Percentiles rank a stretch among this genome's conserved stretches.
Conservation (phyloP, 116 monocot genomes). For the Iris pallida region DNA sequence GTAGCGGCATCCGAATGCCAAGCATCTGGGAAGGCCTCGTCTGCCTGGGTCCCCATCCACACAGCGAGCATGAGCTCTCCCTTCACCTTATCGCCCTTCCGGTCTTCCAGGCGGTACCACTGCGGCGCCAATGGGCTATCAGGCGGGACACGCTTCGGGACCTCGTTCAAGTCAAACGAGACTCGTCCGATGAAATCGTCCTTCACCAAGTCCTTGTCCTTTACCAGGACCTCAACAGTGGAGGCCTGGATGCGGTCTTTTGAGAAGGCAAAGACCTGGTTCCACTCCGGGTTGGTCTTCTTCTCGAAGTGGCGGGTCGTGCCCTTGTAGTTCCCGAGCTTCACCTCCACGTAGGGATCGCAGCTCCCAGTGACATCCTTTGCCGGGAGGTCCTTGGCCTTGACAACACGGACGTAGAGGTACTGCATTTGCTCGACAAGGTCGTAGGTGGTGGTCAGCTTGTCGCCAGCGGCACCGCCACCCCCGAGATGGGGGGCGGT, state of each 20-base stretch:
- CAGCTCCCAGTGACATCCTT: slow-evolving; percentile 7
- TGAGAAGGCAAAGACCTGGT: slow-evolving; percentile 11
- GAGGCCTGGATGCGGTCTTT: slow-evolving; percentile 5
- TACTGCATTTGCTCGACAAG: slow-evolving; percentile 12
- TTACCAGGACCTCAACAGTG: slow-evolving; percentile 7
- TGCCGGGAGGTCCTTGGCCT: slow-evolving; percentile 5
- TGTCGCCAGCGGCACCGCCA: background rate
- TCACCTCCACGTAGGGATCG: slow-evolving; percentile 10
- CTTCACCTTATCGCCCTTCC: slow-evolving; percentile 2
- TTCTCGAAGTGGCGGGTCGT: slow-evolving; percentile 9
- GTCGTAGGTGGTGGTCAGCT: slow-evolving; percentile 12
- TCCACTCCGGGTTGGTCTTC: slow-evolving; percentile 13
- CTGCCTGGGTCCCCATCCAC: slow-evolving; percentile 11
- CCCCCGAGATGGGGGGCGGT: slow-evolving; percentile 6
- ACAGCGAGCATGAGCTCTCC: slow-evolving; percentile 14
- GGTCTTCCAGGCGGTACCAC: slow-evolving; percentile 8
- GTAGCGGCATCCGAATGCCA: slow-evolving; percentile 14
- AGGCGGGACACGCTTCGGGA: slow-evolving; percentile 6
- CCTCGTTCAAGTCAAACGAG: slow-evolving; percentile 3
- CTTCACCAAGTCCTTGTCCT: slow-evolving; percentile 8
- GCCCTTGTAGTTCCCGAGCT: slow-evolving; percentile 11
- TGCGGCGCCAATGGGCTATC: slow-evolving; percentile 14
- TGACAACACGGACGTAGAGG: slow-evolving; percentile 10
- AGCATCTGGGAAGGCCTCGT: slow-evolving; percentile 11
- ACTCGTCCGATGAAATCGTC: slow-evolving; percentile 10